phyloP scores from a whole-genome alignment of 169 alveolate genomes.

The Cyclospora cayetanensis region DNA sequence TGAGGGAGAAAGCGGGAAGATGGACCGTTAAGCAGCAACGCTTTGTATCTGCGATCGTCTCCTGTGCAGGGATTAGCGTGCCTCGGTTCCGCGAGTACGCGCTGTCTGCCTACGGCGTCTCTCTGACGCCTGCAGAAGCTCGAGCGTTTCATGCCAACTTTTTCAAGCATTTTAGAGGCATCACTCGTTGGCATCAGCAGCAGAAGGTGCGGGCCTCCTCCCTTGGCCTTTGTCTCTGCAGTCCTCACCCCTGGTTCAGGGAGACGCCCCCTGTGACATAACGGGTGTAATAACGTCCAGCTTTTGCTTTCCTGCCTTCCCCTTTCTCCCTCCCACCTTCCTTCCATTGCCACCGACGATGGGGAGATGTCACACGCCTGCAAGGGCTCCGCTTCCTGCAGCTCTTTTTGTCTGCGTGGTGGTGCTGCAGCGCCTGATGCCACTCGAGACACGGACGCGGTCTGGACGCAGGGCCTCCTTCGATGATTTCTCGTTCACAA shows the following conservation, averaged over 20 bases:
- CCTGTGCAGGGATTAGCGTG: slow-evolving; percentile 76
- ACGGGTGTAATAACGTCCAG: not conserved
- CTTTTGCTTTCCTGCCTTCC: too few relatives aligned
- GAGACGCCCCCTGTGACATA: not conserved
- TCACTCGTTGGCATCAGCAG: slow-evolving; percentile 85
- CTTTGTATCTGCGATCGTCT: too few relatives aligned
- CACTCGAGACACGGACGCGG: slow-evolving; percentile 79
- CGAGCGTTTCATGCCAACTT: slow-evolving; percentile 80
- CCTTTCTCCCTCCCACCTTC: not conserved
- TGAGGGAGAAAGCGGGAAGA: too few relatives aligned
- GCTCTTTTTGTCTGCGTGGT: not conserved
- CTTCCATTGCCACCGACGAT: not conserved
- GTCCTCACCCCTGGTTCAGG: slow-evolving; percentile 53
- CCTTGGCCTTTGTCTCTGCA: not conserved
- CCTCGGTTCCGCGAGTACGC: slow-evolving; percentile 85
- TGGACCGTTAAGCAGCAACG: too few relatives aligned
- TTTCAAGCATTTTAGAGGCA: slow-evolving; percentile 84
- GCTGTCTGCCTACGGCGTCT: slow-evolving; percentile 81
- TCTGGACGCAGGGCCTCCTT: slow-evolving; percentile 84
- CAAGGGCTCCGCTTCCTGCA: not conserved
- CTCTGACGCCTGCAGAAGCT: slow-evolving; percentile 81
- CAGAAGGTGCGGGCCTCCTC: slow-evolving; percentile 76
- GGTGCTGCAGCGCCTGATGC: slow-evolving; percentile 28
- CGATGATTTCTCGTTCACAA: slow-evolving; percentile 85
- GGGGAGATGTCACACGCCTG: not conserved